Conservation (phyloP, 2,329 filamentous ascomycete genomes). For the Colletotrichum godetiae region DNA sequence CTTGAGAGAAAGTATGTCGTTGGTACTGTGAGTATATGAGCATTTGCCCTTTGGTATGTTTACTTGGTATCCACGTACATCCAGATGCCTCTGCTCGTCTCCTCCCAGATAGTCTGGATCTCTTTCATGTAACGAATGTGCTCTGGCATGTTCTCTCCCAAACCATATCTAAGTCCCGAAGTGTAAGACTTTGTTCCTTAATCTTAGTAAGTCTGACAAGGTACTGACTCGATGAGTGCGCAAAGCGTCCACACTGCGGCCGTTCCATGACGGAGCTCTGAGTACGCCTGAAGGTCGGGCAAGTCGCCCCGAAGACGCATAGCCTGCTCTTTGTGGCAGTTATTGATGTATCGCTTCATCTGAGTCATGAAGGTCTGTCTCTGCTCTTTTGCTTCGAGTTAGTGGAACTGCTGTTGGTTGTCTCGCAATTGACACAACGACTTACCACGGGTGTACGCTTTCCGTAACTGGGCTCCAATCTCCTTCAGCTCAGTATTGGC, state of each 20-base stretch:
- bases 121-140: slow-evolving; percentile 22
- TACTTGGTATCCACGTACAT: slow-evolving; percentile 23
- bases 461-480: slow-evolving; percentile 37
- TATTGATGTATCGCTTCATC: slow-evolving; percentile 39
- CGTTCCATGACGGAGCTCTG: slow-evolving; percentile 43
- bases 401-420: background rate
- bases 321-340: slow-evolving; percentile 43
- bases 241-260: slow-evolving; percentile 41
- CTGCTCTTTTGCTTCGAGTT: slow-evolving; percentile 2
- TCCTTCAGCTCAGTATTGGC: slow-evolving; percentile 41
- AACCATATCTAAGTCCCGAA: background rate
- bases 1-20: slow-evolving; percentile 46
- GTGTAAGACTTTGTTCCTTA: background rate
- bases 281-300: slow-evolving; percentile 43
- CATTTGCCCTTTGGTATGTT: background rate
- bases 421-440: no score
- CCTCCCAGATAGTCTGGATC: slow-evolving; percentile 37
- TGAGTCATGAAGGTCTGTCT: slow-evolving; percentile 35
- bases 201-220: background rate
- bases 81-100: slow-evolving; percentile 40
- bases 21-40: slow-evolving; percentile 31
- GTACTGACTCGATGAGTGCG: slow-evolving; percentile 41
- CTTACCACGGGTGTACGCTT: slow-evolving; percentile 16
- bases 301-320: slow-evolving; percentile 40
- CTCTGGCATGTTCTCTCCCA: slow-evolving; percentile 22